Evolutionary conservation across 306 rosid genomes (phyloP), one percentile per base, ranked within the genome.

Genomic region (Vigna mungo): DNA sequence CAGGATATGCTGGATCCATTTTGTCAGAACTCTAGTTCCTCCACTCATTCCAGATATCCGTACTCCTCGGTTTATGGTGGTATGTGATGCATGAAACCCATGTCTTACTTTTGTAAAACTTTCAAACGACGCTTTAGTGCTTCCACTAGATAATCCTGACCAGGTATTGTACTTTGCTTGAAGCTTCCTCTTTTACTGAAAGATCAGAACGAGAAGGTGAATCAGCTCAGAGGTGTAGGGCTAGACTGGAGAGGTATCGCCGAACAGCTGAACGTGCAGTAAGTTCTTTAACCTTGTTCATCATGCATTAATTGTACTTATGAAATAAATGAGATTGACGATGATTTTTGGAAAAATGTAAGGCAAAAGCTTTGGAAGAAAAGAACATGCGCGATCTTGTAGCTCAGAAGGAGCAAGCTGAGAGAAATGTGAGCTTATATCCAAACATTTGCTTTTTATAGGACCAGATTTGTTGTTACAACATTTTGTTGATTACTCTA

Each of bases 181-280:
- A 46, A 87, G 91, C 91, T 74, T 84, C 85, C 64, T 77, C 88
- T 74, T 77, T 77, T 70, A 13, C 86, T 80, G 97, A 85, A 85
- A 85, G 92, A 86, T 85, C 86, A 54, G 97, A 85, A 69, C 89
- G 60, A 78, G 92, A 87, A 78, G 96, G 89, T 72, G 99, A 95
- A 85, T 89, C 99, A 37, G 96, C 97, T 70, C 94, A 91, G 89
- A 90, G 99, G 82, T 90, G 91, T 86, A 95, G 92, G 86, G 97
- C 99, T 79, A 90, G 97, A 80, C 73, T 91, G 74, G 99, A 95
- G 88, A 91, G 99, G 76, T 84, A 91, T 82, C 93, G 85, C 34
- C 90, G 99, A 78, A 95, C 97, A 76, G 88, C 93, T 6, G 99
- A 92, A 55, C 97, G 97, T 30, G 99, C 97, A 4, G 99, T 95